Percentiles rank a stretch among this genome's conserved stretches.
These are phyloP conservation scores for Fusarium brachygibbosum DNA, from an alignment of 2,329 filamentous ascomycete species.

Conservation along the genomic window DNA sequence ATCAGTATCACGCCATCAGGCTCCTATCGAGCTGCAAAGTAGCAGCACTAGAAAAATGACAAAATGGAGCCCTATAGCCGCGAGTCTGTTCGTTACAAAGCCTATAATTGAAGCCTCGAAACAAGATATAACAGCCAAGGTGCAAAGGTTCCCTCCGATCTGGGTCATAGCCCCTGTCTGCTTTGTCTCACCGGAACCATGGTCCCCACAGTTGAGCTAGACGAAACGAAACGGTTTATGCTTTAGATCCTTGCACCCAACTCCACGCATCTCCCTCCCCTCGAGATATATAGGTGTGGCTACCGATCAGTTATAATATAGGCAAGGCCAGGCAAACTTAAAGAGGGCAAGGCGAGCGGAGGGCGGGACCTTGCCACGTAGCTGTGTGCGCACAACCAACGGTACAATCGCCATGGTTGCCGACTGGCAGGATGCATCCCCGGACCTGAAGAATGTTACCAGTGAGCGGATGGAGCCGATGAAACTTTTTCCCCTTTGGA, in stretches of 20 bases:
- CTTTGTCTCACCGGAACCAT: constrained; percentile 42
- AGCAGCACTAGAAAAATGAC: constrained; percentile 26
- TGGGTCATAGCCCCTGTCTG: constrained; percentile 33
- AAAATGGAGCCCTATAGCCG: constrained; percentile 32
- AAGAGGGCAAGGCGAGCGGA: constrained; percentile 11
- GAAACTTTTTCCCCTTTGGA: constrained; percentile 13
- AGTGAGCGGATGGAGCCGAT: constrained; percentile 39
- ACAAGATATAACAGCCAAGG: constrained; percentile 32
- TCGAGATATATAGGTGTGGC: constrained; percentile 32
- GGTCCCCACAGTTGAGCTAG: constrained; percentile 42
- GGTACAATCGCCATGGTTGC: constrained; percentile 33
- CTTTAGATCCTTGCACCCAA: constrained; percentile 30
- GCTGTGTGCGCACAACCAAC: constrained; percentile 20
- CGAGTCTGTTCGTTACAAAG: constrained; percentile 6
- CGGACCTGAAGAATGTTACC: constrained; percentile 9
- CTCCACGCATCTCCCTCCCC: constrained; percentile 31
- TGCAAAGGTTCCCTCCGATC: constrained; percentile 41
- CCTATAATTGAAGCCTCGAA: constrained; percentile 41
- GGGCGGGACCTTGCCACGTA: constrained; percentile 43
- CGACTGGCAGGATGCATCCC: constrained; percentile 35
- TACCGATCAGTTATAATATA: constrained; percentile 37
- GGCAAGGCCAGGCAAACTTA: constrained; percentile 12
- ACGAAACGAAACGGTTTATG: constrained; percentile 42
- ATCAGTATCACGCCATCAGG: constrained; percentile 42
- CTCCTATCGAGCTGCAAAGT: constrained; percentile 33